Evolutionary conservation across 2,329 filamentous ascomycete species (phyloP).

Genomic region (Aureobasidium sp.): DNA sequence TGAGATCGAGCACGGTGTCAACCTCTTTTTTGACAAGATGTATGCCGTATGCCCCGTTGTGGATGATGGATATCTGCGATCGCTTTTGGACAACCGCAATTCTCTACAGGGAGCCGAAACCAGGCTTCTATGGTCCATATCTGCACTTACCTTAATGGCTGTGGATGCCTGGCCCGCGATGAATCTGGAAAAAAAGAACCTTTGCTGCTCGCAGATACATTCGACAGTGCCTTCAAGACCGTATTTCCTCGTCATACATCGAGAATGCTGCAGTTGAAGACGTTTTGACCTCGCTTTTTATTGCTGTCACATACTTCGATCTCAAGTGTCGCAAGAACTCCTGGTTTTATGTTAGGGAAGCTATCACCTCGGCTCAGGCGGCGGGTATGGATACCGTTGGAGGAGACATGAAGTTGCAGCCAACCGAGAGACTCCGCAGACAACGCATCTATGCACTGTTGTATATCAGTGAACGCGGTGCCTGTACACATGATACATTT

Average conservation of each 20-base stretch:
- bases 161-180: constrained; percentile 14
- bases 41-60: constrained; percentile 15
- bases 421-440: constrained; percentile 2
- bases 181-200: constrained; percentile 11
- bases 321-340: constrained; percentile 15
- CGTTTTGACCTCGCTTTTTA: constrained; percentile 14
- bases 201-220: background rate
- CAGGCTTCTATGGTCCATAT: constrained; percentile 15
- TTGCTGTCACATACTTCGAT: constrained; percentile 15
- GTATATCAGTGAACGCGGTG: constrained; percentile 16
- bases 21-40: constrained; percentile 15
- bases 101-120: background rate
- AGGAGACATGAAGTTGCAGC: background rate
- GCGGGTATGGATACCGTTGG: background rate
- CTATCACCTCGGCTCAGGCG: constrained; percentile 13
- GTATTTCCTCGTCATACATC: constrained; percentile 3
- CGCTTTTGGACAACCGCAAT: background rate
- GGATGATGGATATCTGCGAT: background rate
- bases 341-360: constrained; percentile 16
- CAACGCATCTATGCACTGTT: constrained; percentile 15
- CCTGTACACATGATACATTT: constrained; percentile 14
- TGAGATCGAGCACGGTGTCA: background rate
- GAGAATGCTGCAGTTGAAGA: constrained; percentile 12
- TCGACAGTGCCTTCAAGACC: constrained; percentile 12
- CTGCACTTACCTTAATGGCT: constrained; percentile 12